Evolutionary conservation across 805 yeast genomes (phyloP).

Genomic region (Maudiozyma bulderi): DNA sequence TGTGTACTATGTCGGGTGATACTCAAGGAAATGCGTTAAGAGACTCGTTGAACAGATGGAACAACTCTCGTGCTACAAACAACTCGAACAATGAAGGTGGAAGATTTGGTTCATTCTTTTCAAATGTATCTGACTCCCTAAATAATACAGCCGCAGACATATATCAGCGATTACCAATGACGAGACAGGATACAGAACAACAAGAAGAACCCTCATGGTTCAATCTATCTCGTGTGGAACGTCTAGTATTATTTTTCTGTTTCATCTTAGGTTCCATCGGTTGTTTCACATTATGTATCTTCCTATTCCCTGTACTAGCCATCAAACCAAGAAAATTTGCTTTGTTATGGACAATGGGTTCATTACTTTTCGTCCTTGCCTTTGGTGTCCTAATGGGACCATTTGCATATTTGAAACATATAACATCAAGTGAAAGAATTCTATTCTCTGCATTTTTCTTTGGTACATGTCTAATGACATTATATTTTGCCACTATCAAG

Average conservation of each 20-base stretch:
- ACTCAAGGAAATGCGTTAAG: constrained; percentile 18
- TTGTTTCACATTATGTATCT: constrained; percentile 73
- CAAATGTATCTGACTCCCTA: constrained; percentile 32
- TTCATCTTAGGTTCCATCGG: constrained; percentile 69
- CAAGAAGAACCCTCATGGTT: constrained; percentile 67
- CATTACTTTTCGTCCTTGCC: constrained; percentile 73
- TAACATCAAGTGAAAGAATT: constrained; percentile 64
- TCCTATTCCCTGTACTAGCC: constrained; percentile 81
- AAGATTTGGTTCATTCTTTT: constrained; percentile 24
- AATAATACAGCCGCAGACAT: constrained; percentile 42
- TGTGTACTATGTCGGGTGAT: constrained; percentile 1
- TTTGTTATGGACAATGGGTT: constrained; percentile 82
- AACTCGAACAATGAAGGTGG: constrained; percentile 10
- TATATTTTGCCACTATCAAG: constrained; percentile 60
- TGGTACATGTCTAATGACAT: constrained; percentile 66
- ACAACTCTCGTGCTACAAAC: constrained; percentile 18
- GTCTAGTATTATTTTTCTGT: constrained; percentile 65
- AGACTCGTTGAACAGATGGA: constrained; percentile 35
- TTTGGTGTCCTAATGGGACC: constrained; percentile 94
- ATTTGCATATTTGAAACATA: constrained; percentile 61
- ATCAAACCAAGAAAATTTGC: constrained; percentile 89
- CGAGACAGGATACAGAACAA: constrained; percentile 38
- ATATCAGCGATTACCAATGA: constrained; percentile 56
- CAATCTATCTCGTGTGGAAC: constrained; percentile 62
- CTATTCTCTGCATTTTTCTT: constrained; percentile 76